Evolutionary conservation across 2,329 filamentous ascomycete species (phyloP), one percentile per base, ranked within the genome.

Genomic region (Tolypocladium guangdongense): DNA sequence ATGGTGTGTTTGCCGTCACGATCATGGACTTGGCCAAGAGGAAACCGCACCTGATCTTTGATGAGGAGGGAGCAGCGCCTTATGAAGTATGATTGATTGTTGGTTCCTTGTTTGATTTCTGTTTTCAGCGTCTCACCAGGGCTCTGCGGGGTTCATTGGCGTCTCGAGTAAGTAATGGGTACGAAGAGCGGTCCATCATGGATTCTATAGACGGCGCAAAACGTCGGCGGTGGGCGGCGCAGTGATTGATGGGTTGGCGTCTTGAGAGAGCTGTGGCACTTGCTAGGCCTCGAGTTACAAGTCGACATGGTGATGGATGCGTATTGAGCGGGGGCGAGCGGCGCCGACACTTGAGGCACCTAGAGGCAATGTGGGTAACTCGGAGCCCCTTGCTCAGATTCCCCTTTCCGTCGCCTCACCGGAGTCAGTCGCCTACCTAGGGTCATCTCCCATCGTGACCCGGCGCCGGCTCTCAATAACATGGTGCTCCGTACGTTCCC

Each of bases 1-100:
- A 99, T 62, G 93, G 90, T 1, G 90, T 99, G 12, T 97, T 96
- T 71, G 90, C 92, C 16, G 86, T 90, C 68, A 95, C 91, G 0
- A 89, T 99, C 47, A 73, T 99, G 51, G 90, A 96, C 72, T 67
- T 99, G 51, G 93, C 91, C 1, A 85, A 86, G 69, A 76, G 92
- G 66, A 96, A 95, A 69, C 93, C 93, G 4, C 82, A 95, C 68
- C 68, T 97, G 61, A 78, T 97, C 39, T 96, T 96, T 67, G 85
- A 83, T 67, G 85, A 83, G 16, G 70, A 80, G 49, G 82, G 81
- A 0, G 77, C 75, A 4, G 70, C 77, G 57, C 74, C 82, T 33
- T 89, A 88, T 64, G 71, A 74, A 56, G 70, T 78, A 39, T 78
- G 55, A 68, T 24, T 22, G 14, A 45, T 30, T 16, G n/a, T 30